Conservation (phyloP, 2,329 filamentous ascomycete species). For the Aspergillus sp. region DNA sequence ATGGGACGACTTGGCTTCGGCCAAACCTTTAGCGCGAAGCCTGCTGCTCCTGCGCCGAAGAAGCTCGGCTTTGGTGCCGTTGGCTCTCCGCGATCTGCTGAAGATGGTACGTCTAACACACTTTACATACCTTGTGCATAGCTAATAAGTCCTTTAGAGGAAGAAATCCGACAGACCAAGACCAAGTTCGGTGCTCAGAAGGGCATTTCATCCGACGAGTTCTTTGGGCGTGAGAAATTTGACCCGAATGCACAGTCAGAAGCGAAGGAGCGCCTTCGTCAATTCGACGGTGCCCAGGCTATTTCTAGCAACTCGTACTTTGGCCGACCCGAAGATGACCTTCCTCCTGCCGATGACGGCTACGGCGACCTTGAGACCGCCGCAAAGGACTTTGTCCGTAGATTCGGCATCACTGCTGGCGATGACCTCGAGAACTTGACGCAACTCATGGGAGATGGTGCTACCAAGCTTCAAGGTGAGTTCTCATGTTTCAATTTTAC, state of each 20-base stretch:
- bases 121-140: background rate
- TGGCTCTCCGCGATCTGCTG: conserved; percentile 68
- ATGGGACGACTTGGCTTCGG: conserved; percentile 83
- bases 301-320: conserved; percentile 99
- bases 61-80: conserved; percentile 87
- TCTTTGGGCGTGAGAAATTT: conserved; percentile 87
- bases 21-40: conserved; percentile 67
- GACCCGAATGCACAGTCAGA: conserved; percentile 79
- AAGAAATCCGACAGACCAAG: conserved; percentile 79
- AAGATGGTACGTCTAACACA: conserved; percentile 58
- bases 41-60: conserved; percentile 66
- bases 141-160: conserved; percentile 47
- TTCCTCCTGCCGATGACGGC: conserved; percentile 63
- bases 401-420: conserved; percentile 91
- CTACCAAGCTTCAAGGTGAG: conserved; percentile 74
- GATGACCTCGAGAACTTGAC: conserved; percentile 93
- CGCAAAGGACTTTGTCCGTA: conserved; percentile 92
- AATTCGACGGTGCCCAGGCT: conserved; percentile 86
- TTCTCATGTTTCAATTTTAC: background rate
- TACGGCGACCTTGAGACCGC: conserved; percentile 92
- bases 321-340: conserved; percentile 83
- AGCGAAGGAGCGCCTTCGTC: conserved; percentile 81
- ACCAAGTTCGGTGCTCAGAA: conserved; percentile 90
- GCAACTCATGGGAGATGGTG: conserved; percentile 80
- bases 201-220: conserved; percentile 96